Evolutionary conservation across 2,329 filamentous ascomycete species (phyloP).

Genomic region (Verticillium dahliae): DNA sequence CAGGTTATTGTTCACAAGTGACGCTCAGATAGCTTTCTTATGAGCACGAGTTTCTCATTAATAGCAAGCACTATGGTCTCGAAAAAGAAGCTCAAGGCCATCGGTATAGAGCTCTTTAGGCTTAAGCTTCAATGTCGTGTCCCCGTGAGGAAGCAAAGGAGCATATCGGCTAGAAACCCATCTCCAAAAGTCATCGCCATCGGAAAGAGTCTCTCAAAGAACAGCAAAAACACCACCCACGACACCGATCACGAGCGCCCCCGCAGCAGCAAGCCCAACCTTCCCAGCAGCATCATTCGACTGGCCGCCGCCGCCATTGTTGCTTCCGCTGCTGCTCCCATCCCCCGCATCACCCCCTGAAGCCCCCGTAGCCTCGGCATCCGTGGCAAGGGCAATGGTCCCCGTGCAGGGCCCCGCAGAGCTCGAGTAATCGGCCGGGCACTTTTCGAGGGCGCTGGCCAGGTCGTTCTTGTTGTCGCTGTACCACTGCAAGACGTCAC

Average conservation of each 20-base stretch:
- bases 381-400: background rate
- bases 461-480: background rate
- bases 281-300: background rate
- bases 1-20: no score
- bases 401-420: background rate
- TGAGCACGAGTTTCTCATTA: no score
- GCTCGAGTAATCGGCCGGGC: constrained; percentile 1
- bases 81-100: no score
- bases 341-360: background rate
- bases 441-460: background rate
- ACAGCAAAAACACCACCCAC: background rate
- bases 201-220: background rate
- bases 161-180: no score
- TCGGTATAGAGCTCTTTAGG: no score
- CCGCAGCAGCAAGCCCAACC: background rate
- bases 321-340: background rate
- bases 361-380: background rate
- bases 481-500: constrained; percentile 2
- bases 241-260: background rate
- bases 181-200: no score
- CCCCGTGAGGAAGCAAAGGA: no score
- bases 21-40: no score
- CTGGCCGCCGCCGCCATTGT: background rate
- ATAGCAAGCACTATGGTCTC: no score
- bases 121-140: no score